phyloP scores from a whole-genome alignment of 2,329 filamentous ascomycete species.

The Talaromyces sp. region DNA sequence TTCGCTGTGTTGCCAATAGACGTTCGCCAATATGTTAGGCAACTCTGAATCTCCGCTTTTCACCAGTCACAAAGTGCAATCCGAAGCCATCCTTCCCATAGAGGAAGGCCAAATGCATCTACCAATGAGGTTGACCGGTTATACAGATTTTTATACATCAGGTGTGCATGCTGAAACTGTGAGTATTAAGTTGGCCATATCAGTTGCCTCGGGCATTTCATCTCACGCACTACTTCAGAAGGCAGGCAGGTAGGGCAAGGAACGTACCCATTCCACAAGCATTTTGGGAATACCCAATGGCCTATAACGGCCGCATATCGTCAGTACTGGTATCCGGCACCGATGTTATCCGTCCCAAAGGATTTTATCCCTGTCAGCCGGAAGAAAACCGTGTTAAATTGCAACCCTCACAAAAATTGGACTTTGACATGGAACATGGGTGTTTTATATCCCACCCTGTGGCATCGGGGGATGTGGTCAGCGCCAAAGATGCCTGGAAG shows the following conservation, averaged over 20 bases:
- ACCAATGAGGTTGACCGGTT: constrained; percentile 2
- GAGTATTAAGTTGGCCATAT: not conserved
- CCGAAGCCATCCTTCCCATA: not conserved
- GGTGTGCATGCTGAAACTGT: constrained; percentile 9
- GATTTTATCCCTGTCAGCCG: not conserved
- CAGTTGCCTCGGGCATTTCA: not conserved
- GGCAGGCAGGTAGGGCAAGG: constrained; percentile 2
- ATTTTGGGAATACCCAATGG: constrained; percentile 13
- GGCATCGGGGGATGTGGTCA: constrained; percentile 40
- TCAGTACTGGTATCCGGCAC: constrained; percentile 2
- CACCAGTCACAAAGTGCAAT: not conserved
- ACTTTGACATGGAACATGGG: constrained; percentile 54
- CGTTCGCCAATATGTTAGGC: not conserved
- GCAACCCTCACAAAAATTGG: constrained; percentile 42
- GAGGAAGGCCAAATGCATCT: not conserved
- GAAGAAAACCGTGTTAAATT: constrained; percentile 26
- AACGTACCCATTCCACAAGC: constrained; percentile 5
- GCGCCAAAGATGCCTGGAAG: constrained; percentile 40
- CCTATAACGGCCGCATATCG: constrained; percentile 11
- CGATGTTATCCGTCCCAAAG: constrained; percentile 6
- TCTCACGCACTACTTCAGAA: not conserved
- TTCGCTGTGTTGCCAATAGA: constrained; percentile 6
- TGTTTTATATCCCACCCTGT: constrained; percentile 46
- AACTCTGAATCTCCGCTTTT: constrained; percentile 1
- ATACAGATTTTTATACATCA: constrained; percentile 12